phyloP scores from a whole-genome alignment of 208 protist genomes.

The Histomonas meleagridis region DNA sequence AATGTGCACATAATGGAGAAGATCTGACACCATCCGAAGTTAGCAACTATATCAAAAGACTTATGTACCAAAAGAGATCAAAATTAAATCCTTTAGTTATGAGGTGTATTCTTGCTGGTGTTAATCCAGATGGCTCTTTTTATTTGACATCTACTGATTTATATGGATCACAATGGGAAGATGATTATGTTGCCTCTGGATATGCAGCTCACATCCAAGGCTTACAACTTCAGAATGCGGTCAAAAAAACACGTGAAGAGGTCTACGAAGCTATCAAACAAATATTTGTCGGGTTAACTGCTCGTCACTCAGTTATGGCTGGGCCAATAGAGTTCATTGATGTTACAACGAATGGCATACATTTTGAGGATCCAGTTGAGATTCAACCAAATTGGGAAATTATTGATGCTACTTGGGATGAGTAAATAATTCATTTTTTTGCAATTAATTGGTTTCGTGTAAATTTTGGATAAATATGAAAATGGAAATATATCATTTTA shows the following conservation, averaged over 20 bases:
- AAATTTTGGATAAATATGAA: too few relatives aligned
- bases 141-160: conserved; percentile 11
- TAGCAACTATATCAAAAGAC: conserved; percentile 4
- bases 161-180: neutral
- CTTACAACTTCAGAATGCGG: neutral
- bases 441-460: too few relatives aligned
- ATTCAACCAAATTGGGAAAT: neutral
- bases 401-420: neutral
- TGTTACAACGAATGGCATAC: neutral
- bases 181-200: neutral
- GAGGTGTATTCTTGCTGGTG: neutral
- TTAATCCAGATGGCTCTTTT: neutral
- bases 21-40: conserved; percentile 17
- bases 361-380: neutral
- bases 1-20: conserved; percentile 23
- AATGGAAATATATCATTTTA: too few relatives aligned
- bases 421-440: neutral
- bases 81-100: neutral
- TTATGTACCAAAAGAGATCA: neutral
- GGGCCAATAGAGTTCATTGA: conserved; percentile 2
- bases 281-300: neutral
- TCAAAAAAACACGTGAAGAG: neutral
- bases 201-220: neutral
- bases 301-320: neutral
- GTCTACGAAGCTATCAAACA: neutral